Evolutionary conservation across 73 alveolate species (phyloP).

Genomic region (Breviolum minutum): DNA sequence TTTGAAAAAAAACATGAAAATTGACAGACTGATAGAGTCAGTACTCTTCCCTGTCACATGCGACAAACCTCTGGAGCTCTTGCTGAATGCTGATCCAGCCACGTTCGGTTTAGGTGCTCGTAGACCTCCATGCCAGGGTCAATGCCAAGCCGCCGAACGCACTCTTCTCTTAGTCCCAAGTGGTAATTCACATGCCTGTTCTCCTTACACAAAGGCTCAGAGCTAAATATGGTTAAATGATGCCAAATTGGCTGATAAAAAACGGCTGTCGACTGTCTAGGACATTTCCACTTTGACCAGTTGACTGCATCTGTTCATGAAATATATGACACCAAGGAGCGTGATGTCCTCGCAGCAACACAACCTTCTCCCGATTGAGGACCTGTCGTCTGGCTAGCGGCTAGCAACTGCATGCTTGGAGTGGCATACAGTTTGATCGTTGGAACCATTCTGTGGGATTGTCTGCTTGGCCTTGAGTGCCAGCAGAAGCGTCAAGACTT

Average conservation of each 20-base stretch:
- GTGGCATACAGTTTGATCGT: neutral
- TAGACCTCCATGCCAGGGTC: slow-evolving; percentile 50
- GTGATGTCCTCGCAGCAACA: slow-evolving; percentile 52
- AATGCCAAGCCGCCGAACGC: slow-evolving; percentile 32
- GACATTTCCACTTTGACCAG: neutral
- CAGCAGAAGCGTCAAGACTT: slow-evolving; percentile 60
- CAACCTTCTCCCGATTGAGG: slow-evolving; percentile 1
- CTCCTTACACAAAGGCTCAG: neutral
- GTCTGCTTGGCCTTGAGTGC: slow-evolving; percentile 57
- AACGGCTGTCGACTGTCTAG: too few relatives aligned
- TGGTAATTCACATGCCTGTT: slow-evolving; percentile 74
- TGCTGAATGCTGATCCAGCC: neutral
- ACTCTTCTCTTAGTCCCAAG: slow-evolving; percentile 61
- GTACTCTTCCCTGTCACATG: too few relatives aligned
- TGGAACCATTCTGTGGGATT: neutral
- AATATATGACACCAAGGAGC: slow-evolving; percentile 12
- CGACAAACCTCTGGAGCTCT: too few relatives aligned
- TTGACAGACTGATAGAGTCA: neutral
- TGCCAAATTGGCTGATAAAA: neutral
- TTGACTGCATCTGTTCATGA: neutral
- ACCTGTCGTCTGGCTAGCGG: slow-evolving; percentile 22
- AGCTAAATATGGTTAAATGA: neutral
- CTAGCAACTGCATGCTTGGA: neutral
- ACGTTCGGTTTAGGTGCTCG: slow-evolving; percentile 54
- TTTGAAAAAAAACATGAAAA: neutral